Evolutionary conservation across 768 basidiomycete genomes (phyloP), one percentile per base, ranked within the genome.

Genomic region (Rossbeevera mucosa): DNA sequence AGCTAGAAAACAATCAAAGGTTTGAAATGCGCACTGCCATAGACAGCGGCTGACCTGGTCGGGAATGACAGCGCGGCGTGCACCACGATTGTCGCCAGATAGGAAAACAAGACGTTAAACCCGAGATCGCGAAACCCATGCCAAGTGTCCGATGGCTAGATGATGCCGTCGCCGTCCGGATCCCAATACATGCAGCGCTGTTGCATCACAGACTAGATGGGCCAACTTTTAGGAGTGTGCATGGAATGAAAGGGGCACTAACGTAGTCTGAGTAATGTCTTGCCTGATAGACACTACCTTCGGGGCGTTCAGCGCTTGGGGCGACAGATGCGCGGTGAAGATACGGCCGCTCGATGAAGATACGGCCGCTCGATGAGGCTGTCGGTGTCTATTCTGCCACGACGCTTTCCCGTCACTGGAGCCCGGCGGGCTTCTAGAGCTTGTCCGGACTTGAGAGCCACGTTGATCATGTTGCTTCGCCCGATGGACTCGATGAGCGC

Each of bases 131-230:
- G 67, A 58, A 76, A 74, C 14, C 72, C 74, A 7, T 58, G 55
- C 60, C 64, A 76, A 7, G 76, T 78, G 47, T 77, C 74, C 11
- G 56, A 48, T 4, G 76, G 76, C 72, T 72, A 77, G 47, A 79
- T 72, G 42, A 76, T 51, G 2, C 74, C 74, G 48, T 79, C 76
- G 3, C 53, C 25, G 54, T 76, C 71, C 7, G 51, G 57, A 48
- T 77, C 75, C 65, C 74, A 76, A 54, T 73, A 76, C 22, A 62
- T 20, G 58, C 66, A 67, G 53, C 76, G 74, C 43, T 75, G 72
- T 53, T 76, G 71, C 50, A 75, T 62, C 30, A 73, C 73, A 12
- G 73, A 70, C 62, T 72, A 43, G 11, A 44, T 16, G 38, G 20
- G 33, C 11, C 18, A 3, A 20, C 14, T 29, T 48, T 44, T 12